Conservation (phyloP, 1,284 basidiomycete genomes). For the Papiliotrema terrestris region DNA sequence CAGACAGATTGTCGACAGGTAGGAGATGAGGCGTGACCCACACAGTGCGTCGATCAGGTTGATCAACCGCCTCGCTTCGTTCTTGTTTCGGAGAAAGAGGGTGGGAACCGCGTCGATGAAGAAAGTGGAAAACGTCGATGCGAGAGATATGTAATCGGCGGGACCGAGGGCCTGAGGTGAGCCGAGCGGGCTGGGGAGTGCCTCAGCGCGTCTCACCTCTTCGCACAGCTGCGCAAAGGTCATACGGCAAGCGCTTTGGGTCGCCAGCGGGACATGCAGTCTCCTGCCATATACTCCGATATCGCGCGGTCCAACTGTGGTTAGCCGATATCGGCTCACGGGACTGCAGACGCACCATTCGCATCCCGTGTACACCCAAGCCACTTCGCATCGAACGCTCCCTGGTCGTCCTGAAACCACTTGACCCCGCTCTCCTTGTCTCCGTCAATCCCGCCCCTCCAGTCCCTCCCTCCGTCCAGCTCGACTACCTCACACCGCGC, state of each 20-base stretch:
- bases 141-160: constrained; percentile 66
- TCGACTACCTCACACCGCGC: constrained; percentile 60
- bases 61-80: constrained; percentile 67
- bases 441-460: constrained; percentile 32
- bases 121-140: constrained; percentile 59
- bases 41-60: constrained; percentile 68
- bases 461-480: constrained; percentile 55
- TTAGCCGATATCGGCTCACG: neutral
- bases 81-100: constrained; percentile 58
- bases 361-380: constrained; percentile 19
- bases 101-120: constrained; percentile 61
- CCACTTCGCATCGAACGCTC: constrained; percentile 42
- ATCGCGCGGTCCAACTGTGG: constrained; percentile 24
- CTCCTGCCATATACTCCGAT: constrained; percentile 56
- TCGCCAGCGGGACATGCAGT: constrained; percentile 55
- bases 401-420: constrained; percentile 28
- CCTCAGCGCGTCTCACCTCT: constrained; percentile 46
- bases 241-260: constrained; percentile 54
- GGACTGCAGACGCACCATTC: constrained; percentile 21
- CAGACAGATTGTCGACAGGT: constrained; percentile 35
- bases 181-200: neutral
- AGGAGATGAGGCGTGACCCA: constrained; percentile 36
- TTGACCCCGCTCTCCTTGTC: constrained; percentile 38
- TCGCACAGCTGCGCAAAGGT: constrained; percentile 63
- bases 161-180: constrained; percentile 58